Evolutionary conservation across 495 filamentous ascomycete species (phyloP).

Genomic region (Xylaria acuta): DNA sequence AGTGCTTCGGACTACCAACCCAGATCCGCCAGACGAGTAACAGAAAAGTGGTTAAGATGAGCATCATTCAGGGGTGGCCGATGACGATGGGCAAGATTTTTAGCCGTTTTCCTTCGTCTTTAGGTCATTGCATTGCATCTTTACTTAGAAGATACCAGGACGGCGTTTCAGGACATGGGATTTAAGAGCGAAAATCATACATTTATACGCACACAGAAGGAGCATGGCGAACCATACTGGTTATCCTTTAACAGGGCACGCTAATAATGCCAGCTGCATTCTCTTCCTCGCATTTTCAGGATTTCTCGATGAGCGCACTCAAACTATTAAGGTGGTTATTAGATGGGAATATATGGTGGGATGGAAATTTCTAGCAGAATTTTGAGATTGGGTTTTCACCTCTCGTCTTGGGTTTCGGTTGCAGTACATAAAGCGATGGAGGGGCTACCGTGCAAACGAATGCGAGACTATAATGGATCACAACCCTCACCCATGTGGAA

Average conservation of each 20-base stretch:
- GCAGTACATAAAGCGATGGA: slow-evolving; percentile 17
- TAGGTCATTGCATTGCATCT: slow-evolving; percentile 44
- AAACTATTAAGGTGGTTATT: slow-evolving; percentile 5
- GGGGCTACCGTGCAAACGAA: slow-evolving; percentile 3
- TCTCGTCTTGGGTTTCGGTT: slow-evolving; percentile 5
- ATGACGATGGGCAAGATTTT: slow-evolving; percentile 23
- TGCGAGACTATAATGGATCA: slow-evolving; percentile 18
- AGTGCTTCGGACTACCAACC: slow-evolving; percentile 61
- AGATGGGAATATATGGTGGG: slow-evolving; percentile 17
- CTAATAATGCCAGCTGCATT: slow-evolving; percentile 6
- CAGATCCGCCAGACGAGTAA: slow-evolving; percentile 50
- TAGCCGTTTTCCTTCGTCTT: slow-evolving; percentile 28
- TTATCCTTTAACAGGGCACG: background rate
- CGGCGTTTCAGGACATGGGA: slow-evolving; percentile 45
- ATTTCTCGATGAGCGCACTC: slow-evolving; percentile 7
- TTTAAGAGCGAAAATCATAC: slow-evolving; percentile 26
- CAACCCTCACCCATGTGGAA: background rate
- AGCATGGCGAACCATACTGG: background rate
- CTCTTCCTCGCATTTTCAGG: slow-evolving; percentile 14
- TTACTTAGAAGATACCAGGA: slow-evolving; percentile 49
- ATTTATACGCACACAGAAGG: slow-evolving; percentile 17
- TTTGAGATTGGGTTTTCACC: slow-evolving; percentile 14
- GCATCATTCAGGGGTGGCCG: slow-evolving; percentile 13
- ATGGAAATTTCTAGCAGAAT: slow-evolving; percentile 13
- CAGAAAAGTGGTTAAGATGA: slow-evolving; percentile 16